phyloP scores from a whole-genome alignment of 106 monocot species.

The Posidonia australis region DNA sequence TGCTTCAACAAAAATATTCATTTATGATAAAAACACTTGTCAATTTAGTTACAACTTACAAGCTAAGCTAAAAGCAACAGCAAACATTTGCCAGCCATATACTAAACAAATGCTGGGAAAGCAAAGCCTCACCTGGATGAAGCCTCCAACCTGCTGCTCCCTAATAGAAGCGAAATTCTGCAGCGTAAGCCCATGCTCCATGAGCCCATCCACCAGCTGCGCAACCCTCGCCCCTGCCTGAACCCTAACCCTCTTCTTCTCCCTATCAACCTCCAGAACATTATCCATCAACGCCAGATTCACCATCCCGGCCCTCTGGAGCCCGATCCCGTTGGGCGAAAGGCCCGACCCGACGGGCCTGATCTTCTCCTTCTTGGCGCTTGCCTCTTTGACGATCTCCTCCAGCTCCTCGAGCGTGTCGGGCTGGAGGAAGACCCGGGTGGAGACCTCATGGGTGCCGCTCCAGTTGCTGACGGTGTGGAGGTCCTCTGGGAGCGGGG shows the following conservation, averaged over 20 bases:
- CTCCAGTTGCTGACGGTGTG: constrained; percentile 94
- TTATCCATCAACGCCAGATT: constrained; percentile 94
- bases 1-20: no score
- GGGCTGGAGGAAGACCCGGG: constrained; percentile 80
- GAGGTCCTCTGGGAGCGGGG: constrained; percentile 89
- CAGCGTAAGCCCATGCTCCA: constrained; percentile 78
- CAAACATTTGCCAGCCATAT: background rate
- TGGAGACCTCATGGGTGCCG: constrained; percentile 86
- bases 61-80: no score
- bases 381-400: constrained; percentile 39
- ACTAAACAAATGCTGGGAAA: background rate
- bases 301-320: constrained; percentile 72
- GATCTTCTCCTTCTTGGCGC: constrained; percentile 38
- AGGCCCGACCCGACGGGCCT: constrained; percentile 87
- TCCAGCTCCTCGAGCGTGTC: constrained; percentile 61
- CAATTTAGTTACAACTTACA: no score
- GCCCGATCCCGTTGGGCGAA: constrained; percentile 85
- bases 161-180: constrained; percentile 96
- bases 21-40: no score
- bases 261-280: constrained; percentile 61
- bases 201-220: constrained; percentile 73
- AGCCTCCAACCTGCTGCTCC: constrained; percentile 92
- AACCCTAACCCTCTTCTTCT: constrained; percentile 58
- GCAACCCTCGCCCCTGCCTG: constrained; percentile 82
- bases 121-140: constrained; percentile 51